Evolutionary conservation across 371 early-diverging fungal genomes (phyloP), one percentile per base, ranked within the genome.

Genomic region (Mucor piriformis): DNA sequence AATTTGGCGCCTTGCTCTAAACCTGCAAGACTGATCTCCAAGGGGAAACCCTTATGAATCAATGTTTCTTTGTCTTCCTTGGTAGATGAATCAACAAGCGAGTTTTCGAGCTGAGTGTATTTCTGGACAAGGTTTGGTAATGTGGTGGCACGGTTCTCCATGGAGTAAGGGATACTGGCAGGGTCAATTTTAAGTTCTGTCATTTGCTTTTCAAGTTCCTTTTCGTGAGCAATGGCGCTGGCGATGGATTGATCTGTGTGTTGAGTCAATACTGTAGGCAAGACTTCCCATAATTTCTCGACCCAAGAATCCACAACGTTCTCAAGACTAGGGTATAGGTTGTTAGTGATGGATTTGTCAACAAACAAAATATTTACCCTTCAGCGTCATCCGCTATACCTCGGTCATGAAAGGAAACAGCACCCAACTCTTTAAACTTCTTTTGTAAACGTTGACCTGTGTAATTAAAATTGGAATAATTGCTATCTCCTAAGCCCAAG

Each of bases 291-390:
- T n/a, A 96, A 63, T 10, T 85, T 84, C 50, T 82, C 89, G 64
- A 94, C 88, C 97, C 97, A 96, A 27, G 95, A 93, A 76, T 96
- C 96, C 0, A 95, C 93, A 2, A 84, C 82, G 12, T 80, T 85
- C 61, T 96, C 97, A 1, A 96, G 73, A 7, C 91, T 90, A 67
- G 3, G 6, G 16, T 27, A 42, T 20, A 6, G 6, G 23, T 18
- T 24, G 4, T 46, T n/a, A n/a, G n/a, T n/a, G n/a, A n/a, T n/a
- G n/a, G n/a, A 27, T 57, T 25, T 32, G 33, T 40, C 10, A 24
- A 16, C 23, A n/a, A n/a, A n/a, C 8, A 38, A 35, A 24, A 3
- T 2, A 50, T 61, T 61, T 80, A 89, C 86, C 95, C 95, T 53
- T 89, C 89, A 7, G 89, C 95, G 73, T 96, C 97, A 60, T 95